These are phyloP conservation scores for Catharanthus roseus DNA, from an alignment of 257 asterid species.

Conservation along the genomic window DNA sequence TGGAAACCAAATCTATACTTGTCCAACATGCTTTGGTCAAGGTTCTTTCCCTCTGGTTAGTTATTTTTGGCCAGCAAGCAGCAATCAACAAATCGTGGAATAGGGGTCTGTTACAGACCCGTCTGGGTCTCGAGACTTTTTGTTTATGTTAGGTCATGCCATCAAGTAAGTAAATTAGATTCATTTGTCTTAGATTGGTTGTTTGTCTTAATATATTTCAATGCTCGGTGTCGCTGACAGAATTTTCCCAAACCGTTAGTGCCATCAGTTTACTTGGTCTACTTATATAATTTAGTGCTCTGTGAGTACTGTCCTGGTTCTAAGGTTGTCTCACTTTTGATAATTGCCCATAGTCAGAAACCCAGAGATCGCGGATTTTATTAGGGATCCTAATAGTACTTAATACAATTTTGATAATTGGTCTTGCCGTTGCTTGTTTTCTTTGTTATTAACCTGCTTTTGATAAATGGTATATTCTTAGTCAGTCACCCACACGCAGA, in stretches of 20 bases:
- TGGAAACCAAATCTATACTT: not conserved
- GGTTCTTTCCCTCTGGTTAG: not conserved
- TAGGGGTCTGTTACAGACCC: too few species aligned
- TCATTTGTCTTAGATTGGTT: too few species aligned
- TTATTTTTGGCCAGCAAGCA: not conserved
- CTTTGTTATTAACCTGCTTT: not conserved
- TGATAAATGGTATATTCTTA: not conserved
- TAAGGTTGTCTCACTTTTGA: not conserved
- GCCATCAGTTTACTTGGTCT: too few species aligned
- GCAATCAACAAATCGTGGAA: not conserved
- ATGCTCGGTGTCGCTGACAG: too few species aligned
- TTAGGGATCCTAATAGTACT: not conserved
- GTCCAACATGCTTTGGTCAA: not conserved
- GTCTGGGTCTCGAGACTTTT: too few species aligned
- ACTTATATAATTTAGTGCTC: too few species aligned
- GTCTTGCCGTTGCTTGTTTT: not conserved
- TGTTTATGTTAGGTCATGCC: too few species aligned
- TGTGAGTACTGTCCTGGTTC: not conserved
- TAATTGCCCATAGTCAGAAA: not conserved
- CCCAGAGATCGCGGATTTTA: too few species aligned
- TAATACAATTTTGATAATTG: not conserved
- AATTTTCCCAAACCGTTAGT: too few species aligned
- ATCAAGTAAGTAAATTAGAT: too few species aligned
- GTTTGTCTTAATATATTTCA: too few species aligned
- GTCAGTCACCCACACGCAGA: not conserved